A percentile compares a stretch with the other conserved stretches of the same genome.
phyloP scores from a whole-genome alignment of 805 yeast species.

The Barnettozyma pratensis region DNA sequence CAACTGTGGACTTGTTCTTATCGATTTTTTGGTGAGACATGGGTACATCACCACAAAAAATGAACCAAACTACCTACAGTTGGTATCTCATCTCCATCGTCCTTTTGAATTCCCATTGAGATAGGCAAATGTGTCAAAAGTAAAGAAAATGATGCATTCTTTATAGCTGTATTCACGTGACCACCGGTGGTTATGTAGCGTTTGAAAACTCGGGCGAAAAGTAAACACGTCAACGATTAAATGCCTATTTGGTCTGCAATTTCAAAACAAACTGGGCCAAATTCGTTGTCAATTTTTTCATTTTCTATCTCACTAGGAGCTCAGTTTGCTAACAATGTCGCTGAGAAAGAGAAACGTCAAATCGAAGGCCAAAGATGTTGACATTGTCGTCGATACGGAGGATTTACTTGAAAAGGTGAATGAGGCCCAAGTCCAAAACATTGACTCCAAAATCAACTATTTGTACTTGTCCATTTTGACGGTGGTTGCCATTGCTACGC shows the following conservation, averaged over 20 bases:
- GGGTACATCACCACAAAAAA: slow-evolving; percentile 62
- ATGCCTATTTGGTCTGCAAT: too few relatives aligned
- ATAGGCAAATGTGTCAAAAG: neutral
- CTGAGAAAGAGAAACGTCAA: slow-evolving; percentile 11
- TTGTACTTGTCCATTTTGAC: slow-evolving; percentile 41
- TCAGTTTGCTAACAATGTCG: neutral
- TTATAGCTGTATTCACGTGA: neutral
- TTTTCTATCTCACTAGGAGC: too few relatives aligned
- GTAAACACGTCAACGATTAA: neutral
- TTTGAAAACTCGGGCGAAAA: neutral
- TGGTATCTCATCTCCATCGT: slow-evolving; percentile 61
- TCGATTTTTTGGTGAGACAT: slow-evolving; percentile 86
- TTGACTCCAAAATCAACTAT: neutral
- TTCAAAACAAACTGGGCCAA: too few relatives aligned
- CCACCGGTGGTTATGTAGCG: neutral
- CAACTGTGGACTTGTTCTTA: slow-evolving; percentile 72
- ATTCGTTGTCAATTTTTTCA: too few relatives aligned
- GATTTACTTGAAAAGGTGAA: neutral
- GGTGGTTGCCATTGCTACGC: slow-evolving; percentile 53
- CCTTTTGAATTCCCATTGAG: slow-evolving; percentile 58
- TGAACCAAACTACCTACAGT: slow-evolving; percentile 62
- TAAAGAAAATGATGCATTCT: too few relatives aligned
- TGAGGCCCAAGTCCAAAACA: neutral
- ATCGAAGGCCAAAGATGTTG: neutral
- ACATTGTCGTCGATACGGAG: neutral